Base-by-base conservation (phyloP, 192 early-diverging fungal genomes). In the Backusella liffmaniae region DNA sequence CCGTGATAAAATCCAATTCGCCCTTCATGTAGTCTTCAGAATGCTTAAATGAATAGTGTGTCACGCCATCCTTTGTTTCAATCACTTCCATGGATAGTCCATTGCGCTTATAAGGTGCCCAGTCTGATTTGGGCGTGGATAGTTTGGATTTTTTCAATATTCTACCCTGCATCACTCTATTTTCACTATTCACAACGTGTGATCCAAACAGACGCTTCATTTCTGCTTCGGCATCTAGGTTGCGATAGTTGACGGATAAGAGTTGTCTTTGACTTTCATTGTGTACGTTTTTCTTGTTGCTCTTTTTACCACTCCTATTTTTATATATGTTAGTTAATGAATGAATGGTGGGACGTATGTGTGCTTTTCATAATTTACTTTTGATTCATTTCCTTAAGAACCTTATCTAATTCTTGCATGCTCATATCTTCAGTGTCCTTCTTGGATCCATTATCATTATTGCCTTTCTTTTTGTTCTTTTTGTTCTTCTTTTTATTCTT, bases 161-260 rank as follows among this genome's bases (percentile, higher is more conserved):
- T 74, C 76, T 79, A 29, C 46, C 42, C 12, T 53, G 66, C 8
- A 16, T 69, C 7, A 37, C 70, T 67, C 82, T 21, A 18, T 56
- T 70, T 37, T 87, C 76, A 51, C 34, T 83, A 29, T 87, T 90
- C 29, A 94, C 89, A n/a, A 95, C 91, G 18, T 89, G 88, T 5
- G 95, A 92, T 16, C 96, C 96, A 89, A 98, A 98, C 84, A 96
- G 86, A 26, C 92, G 87, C 39, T 90, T 90, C 90, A 97, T 94
- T 84, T 98, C 97, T 16, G 91, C 91, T 72, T 94, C 94, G 23
- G 93, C 88, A 80, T 96, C 94, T 59, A 97, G 77, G 73, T 84
- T 84, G 37, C 90, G 89, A 29, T 88, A 76, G 56, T 97, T 93
- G 39, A 89, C 75, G 10, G 85, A 77, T 49, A 89, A n/a, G 23